Evolutionary conservation across 2,329 filamentous ascomycete species (phyloP), one percentile per base, ranked within the genome.

Genomic region (Massarina eburnea): DNA sequence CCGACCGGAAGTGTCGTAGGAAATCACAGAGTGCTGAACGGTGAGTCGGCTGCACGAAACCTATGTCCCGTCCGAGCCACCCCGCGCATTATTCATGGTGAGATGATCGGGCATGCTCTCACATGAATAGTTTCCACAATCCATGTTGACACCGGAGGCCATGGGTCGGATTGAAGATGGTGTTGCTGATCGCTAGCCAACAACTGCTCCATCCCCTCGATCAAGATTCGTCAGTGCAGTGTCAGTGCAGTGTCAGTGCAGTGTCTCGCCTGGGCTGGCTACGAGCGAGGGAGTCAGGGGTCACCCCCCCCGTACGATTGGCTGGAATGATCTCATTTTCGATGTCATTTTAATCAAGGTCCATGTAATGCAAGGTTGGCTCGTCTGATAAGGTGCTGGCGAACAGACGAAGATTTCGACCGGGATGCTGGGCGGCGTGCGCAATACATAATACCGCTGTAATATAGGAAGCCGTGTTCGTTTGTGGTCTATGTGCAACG

Each of bases 11-110:
- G n/a, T 8, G 4, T 39, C 39, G 30, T 22, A 9, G 24, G 22
- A 7, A 14, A 30, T 47, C 5, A n/a, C 35, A n/a, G 27, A 24
- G 14, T 14, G 32, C 36, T 32, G 30, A 43, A 41, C 40, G 45
- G 40, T 41, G 14, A 48, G 26, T n/a, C n/a, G 3, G 30, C 40
- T 43, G 45, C 45, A 48, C 20, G 45, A 27, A 18, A 40, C 22
- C 43, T 19, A 22, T 17, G 32, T 44, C 46, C 45, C 46, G 46
- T 49, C 37, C 27, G 39, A 43, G 47, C 45, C 51, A 29, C 15
- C 26, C 8, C 12, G 32, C 43, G 32, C 43, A 32, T 18, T 39
- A 30, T 27, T n/a, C 22, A 29, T 8, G 37, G 15, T 10, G 18
- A 8, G 8, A 19, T 8, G 34, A 22, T 27, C 9, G 9, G 14